Conservation (phyloP, 2,329 filamentous ascomycete genomes). For the Paecilomyces variotii region DNA sequence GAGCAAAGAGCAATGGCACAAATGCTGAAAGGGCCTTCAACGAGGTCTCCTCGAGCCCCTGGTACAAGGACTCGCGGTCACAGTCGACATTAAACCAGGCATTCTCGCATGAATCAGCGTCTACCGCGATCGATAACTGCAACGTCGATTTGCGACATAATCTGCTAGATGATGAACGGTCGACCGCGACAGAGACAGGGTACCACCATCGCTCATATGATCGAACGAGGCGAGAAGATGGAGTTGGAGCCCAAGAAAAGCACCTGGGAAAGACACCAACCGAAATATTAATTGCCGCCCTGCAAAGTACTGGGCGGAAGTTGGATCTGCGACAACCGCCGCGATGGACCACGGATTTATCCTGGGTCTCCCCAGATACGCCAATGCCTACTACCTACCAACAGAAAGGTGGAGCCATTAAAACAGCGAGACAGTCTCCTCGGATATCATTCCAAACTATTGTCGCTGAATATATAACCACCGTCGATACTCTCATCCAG, state of each 20-base stretch:
- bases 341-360: conserved; percentile 5
- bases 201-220: not conserved
- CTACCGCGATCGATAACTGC: not conserved
- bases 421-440: not conserved
- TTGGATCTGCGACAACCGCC: conserved; percentile 3
- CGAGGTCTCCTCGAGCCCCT: not conserved
- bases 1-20: not conserved
- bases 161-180: not conserved
- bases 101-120: not conserved
- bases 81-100: conserved; percentile 9
- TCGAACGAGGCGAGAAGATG: not conserved
- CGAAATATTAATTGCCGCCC: conserved; percentile 21
- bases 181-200: not conserved
- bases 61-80: conserved; percentile 9
- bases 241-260: not conserved
- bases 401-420: not conserved
- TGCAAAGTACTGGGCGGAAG: conserved; percentile 15
- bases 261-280: conserved; percentile 17
- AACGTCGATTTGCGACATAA: not conserved
- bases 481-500: conserved; percentile 23
- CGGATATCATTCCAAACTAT: conserved; percentile 25
- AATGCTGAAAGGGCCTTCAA: conserved; percentile 2
- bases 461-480: conserved; percentile 30
- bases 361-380: conserved; percentile 4
- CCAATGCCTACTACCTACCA: not conserved